Conservation (phyloP, 768 basidiomycete species). For the Lactarius akahatsu region DNA sequence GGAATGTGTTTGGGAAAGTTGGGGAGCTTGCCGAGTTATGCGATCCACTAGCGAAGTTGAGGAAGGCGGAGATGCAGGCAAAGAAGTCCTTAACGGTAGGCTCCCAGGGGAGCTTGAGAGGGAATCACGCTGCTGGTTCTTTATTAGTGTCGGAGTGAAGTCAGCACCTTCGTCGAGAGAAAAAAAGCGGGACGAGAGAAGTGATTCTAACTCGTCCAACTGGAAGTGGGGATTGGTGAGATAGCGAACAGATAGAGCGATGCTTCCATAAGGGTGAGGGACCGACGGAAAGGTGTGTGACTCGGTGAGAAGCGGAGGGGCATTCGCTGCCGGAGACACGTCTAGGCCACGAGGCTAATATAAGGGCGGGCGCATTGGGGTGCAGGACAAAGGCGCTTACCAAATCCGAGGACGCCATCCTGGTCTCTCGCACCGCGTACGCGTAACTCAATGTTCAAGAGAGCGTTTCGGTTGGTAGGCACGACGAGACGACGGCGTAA, state of each 20-base stretch:
- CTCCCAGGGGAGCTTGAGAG: constrained; percentile 45
- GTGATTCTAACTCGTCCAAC: constrained; percentile 73
- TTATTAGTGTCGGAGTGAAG: constrained; percentile 71
- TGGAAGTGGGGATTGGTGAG: constrained; percentile 67
- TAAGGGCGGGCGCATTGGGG: constrained; percentile 21
- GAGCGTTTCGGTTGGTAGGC: constrained; percentile 41
- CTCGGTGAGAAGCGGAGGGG: constrained; percentile 47
- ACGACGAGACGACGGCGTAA: constrained; percentile 44
- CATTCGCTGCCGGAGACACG: constrained; percentile 41
- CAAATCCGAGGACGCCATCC: constrained; percentile 40
- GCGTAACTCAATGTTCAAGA: constrained; percentile 49
- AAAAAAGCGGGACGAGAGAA: constrained; percentile 71
- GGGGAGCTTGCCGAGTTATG: constrained; percentile 34
- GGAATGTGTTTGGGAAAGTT: constrained; percentile 36
- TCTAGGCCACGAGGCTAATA: constrained; percentile 35
- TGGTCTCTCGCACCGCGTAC: constrained; percentile 36
- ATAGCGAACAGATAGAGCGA: constrained; percentile 62
- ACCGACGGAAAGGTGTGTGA: constrained; percentile 64
- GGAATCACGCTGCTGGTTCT: constrained; percentile 61
- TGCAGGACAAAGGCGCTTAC: constrained; percentile 33
- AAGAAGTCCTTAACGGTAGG: constrained; percentile 42
- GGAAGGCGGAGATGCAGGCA: constrained; percentile 48
- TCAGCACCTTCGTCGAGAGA: constrained; percentile 63
- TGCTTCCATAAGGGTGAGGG: constrained; percentile 64
- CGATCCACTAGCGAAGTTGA: constrained; percentile 43